Evolutionary conservation across 805 yeast species (phyloP).

Genomic region (Pichia heedii): DNA sequence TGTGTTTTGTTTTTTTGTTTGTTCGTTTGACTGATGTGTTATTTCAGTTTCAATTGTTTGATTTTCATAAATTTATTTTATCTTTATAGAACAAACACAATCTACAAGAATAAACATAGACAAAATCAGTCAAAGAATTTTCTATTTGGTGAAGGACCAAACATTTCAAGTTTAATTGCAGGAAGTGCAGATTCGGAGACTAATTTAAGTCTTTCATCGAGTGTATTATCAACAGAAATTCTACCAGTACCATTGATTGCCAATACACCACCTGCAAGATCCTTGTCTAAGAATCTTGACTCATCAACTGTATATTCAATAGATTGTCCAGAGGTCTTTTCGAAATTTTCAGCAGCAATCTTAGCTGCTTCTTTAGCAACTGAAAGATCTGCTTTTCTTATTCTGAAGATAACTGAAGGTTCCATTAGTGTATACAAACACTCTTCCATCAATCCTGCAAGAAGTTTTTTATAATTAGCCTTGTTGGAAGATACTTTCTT

Average conservation of each 20-base stretch:
- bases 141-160: slow-evolving; percentile 78
- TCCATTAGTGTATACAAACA: slow-evolving; percentile 66
- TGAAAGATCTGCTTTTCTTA: slow-evolving; percentile 55
- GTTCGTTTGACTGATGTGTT: too few relatives aligned
- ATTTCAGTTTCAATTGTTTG: too few relatives aligned
- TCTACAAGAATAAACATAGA: too few relatives aligned
- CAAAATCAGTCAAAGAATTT: slow-evolving; percentile 69
- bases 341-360: slow-evolving; percentile 55
- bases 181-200: slow-evolving; percentile 83
- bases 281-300: slow-evolving; percentile 46
- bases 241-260: slow-evolving; percentile 64
- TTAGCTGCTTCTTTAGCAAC: slow-evolving; percentile 52
- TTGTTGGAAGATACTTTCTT: slow-evolving; percentile 46
- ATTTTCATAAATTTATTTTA: too few relatives aligned
- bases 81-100: too few relatives aligned
- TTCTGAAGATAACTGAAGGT: slow-evolving; percentile 51
- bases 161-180: slow-evolving; percentile 81
- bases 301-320: slow-evolving; percentile 52
- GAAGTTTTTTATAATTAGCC: slow-evolving; percentile 54
- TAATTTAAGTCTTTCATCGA: slow-evolving; percentile 85
- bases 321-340: slow-evolving; percentile 49
- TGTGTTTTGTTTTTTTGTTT: too few relatives aligned
- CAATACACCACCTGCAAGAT: slow-evolving; percentile 78
- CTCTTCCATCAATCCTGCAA: slow-evolving; percentile 76
- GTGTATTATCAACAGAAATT: slow-evolving; percentile 84